Evolutionary conservation across 1,284 basidiomycete genomes (phyloP).

Genomic region (Quambalaria eucalypti): DNA sequence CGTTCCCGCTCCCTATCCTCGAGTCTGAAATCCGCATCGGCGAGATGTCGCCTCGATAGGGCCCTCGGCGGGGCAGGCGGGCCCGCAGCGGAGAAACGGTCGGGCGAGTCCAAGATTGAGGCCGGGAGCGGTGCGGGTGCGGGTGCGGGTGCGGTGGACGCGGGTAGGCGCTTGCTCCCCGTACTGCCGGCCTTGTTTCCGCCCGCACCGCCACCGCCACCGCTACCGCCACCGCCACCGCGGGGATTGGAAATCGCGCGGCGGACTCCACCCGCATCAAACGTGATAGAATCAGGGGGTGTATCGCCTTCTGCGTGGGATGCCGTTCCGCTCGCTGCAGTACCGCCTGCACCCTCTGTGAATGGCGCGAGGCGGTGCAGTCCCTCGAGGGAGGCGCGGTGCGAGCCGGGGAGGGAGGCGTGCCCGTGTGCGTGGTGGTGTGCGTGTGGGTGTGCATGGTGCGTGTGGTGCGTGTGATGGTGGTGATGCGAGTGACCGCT

Average conservation of each 20-base stretch:
- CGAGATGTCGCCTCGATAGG: constrained; percentile 35
- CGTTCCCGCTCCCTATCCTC: neutral
- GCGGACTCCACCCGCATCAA: no score
- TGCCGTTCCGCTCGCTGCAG: neutral
- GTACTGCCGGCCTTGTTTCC: neutral
- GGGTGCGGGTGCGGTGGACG: constrained; percentile 26
- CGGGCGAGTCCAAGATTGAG: no score
- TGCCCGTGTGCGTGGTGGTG: neutral
- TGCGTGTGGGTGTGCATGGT: neutral
- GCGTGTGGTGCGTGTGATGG: constrained; percentile 5
- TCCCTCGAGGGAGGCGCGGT: neutral
- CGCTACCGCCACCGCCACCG: neutral
- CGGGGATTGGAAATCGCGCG: no score
- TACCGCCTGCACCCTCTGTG: neutral
- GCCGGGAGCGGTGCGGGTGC: no score
- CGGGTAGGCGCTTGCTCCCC: neutral
- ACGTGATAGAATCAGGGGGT: no score
- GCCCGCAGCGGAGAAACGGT: constrained; percentile 35
- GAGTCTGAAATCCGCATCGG: constrained; percentile 36
- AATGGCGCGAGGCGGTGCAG: neutral
- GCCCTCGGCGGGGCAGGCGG: constrained; percentile 35
- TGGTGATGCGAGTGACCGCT: constrained; percentile 4
- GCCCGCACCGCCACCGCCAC: neutral
- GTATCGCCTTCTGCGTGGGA: neutral
- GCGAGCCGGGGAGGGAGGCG: constrained; percentile 8